Percentiles rank a stretch among this genome's conserved stretches.
phyloP scores from a whole-genome alignment of 345 rosid species.

The Eucalyptus grandis region DNA sequence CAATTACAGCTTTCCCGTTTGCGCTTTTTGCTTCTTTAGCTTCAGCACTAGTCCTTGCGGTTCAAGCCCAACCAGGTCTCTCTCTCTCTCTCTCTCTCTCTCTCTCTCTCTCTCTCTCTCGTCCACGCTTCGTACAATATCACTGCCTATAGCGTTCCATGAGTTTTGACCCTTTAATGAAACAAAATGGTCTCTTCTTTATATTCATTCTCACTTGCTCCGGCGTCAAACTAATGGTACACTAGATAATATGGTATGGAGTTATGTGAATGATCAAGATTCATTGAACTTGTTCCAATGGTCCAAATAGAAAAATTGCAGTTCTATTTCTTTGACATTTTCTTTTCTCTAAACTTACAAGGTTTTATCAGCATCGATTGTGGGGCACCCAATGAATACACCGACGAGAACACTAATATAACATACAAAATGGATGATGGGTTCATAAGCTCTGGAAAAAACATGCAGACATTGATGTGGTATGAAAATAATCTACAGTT shows the following conservation, averaged over 20 bases:
- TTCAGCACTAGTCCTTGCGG: neutral
- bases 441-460: neutral
- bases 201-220: neutral
- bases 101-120: no score
- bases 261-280: neutral
- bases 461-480: neutral
- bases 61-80: neutral
- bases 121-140: no score
- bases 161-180: neutral
- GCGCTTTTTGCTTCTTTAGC: neutral
- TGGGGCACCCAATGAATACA: neutral
- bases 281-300: neutral
- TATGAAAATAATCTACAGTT: neutral
- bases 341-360: neutral
- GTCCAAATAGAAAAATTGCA: neutral
- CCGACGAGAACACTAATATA: neutral
- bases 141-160: neutral
- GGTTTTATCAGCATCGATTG: slow-evolving; percentile 11
- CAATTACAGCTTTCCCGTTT: no score
- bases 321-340: neutral
- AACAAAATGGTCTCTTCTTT: neutral
- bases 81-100: neutral
- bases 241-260: neutral
- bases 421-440: neutral
- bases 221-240: fast-evolving